Base-by-base conservation (phyloP, 2,329 filamentous ascomycete species). In the Fusarium floridanum region DNA sequence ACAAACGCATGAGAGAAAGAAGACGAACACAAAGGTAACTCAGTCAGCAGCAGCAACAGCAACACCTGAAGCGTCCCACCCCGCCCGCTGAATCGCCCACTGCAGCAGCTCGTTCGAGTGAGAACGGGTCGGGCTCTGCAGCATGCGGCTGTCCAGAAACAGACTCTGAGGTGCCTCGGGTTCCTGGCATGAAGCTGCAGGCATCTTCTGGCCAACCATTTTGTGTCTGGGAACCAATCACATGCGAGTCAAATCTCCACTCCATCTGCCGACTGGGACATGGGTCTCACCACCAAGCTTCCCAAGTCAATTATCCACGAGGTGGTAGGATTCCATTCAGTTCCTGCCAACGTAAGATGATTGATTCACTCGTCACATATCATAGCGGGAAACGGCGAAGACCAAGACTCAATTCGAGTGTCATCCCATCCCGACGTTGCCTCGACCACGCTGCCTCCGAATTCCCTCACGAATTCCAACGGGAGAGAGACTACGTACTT, bases 81-180 rank as follows among this genome's bases (percentile, higher is more conserved):
- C 32, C 59, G 53, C 24, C 39, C n/a, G 20, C 10, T 60, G 64
- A 56, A 72, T 63, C 64, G 48, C 17, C 34, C n/a, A 22, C 36
- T 43, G 57, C 57, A 43, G 57, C 37, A 43, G 57, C 57, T 61
- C 56, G 53, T 41, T 37, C 68, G 41, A 57, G 9, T 32, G 56
- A 43, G 22, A 48, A 59, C 66, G 68, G 71, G 45, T 50, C 61
- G 71, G 45, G 43, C 67, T 41, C 20, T 50, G 59, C 63, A 59
- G n/a, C 64, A 72, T 74, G 68, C 72, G 72, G 74, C 72, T 64
- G 24, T 63, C 72, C 61, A 69, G 68, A 69, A 75, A 72, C 68
- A 53, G 68, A 68, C 37, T 64, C 48, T 53, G 61, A 62, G 59
- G 27, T 65, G 68, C 71, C 41, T 74, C 64, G 72, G 72, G 72